Evolutionary conservation across 306 rosid genomes (phyloP).

Genomic region (Prunus padus): DNA sequence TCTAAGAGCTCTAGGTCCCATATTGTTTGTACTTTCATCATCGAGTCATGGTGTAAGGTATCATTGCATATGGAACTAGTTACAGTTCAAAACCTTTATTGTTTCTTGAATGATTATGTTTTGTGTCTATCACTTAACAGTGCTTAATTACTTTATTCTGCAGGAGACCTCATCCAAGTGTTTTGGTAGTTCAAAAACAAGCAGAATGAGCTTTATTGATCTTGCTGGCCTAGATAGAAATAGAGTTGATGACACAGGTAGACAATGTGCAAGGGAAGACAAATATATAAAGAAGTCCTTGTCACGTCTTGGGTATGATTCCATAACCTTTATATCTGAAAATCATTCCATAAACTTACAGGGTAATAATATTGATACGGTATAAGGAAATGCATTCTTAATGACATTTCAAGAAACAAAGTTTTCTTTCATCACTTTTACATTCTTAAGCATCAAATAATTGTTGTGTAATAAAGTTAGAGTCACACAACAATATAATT

Average conservation of each 20-base stretch:
- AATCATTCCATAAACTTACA: not conserved
- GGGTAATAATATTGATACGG: not conserved
- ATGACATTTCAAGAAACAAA: not conserved
- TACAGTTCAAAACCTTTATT: not conserved
- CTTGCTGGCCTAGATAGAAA: slow-evolving; percentile 85
- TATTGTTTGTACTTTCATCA: slow-evolving; percentile 71
- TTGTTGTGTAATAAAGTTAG: not conserved
- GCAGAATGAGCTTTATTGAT: slow-evolving; percentile 90
- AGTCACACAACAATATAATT: not conserved
- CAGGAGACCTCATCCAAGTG: slow-evolving; percentile 73
- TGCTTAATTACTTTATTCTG: slow-evolving; percentile 7
- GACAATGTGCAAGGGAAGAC: slow-evolving; percentile 57
- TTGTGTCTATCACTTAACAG: not conserved
- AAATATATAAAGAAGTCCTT: slow-evolving; percentile 79
- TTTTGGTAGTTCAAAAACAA: slow-evolving; percentile 90
- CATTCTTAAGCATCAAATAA: not conserved
- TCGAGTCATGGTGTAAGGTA: slow-evolving; percentile 98
- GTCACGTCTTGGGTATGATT: slow-evolving; percentile 82
- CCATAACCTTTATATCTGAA: slow-evolving; percentile 4
- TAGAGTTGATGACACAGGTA: slow-evolving; percentile 56
- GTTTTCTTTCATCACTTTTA: not conserved
- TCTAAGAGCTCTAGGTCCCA: slow-evolving; percentile 96
- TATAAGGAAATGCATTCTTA: not conserved
- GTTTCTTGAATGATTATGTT: not conserved
- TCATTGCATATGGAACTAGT: slow-evolving; percentile 9